Evolutionary conservation across 2,329 filamentous ascomycete species (phyloP).

Genomic region (Pseudopithomyces chartarum): DNA sequence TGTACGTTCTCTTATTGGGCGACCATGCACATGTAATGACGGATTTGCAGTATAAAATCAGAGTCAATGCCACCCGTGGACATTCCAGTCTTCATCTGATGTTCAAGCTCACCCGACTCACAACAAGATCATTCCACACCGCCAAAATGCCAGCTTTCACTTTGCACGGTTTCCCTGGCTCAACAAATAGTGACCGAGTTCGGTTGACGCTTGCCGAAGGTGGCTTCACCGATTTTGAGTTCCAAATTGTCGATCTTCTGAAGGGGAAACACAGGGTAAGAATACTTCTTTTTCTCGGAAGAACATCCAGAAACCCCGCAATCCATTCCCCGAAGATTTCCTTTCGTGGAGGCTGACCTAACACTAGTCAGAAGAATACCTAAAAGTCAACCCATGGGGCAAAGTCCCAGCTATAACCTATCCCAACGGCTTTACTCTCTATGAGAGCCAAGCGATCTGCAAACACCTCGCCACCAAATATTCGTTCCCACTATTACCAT

Average conservation of each 20-base stretch:
- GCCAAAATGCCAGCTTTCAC: slow-evolving; percentile 27
- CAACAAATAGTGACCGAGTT: slow-evolving; percentile 24
- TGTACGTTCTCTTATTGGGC: too few species aligned
- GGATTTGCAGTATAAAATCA: slow-evolving; percentile 10
- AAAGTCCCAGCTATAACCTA: slow-evolving; percentile 38
- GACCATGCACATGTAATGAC: too few species aligned
- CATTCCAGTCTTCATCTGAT: slow-evolving; percentile 2
- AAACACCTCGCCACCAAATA: slow-evolving; percentile 54
- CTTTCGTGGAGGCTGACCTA: slow-evolving; percentile 7
- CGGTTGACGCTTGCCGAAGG: slow-evolving; percentile 28
- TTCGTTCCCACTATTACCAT: slow-evolving; percentile 51
- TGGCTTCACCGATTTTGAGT: slow-evolving; percentile 24
- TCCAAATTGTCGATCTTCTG: slow-evolving; percentile 18
- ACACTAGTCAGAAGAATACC: slow-evolving; percentile 22
- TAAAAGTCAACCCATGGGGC: slow-evolving; percentile 24
- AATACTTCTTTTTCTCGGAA: slow-evolving; percentile 4
- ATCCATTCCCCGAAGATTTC: background rate
- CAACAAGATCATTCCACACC: slow-evolving; percentile 15
- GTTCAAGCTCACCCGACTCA: slow-evolving; percentile 10
- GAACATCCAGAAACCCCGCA: background rate
- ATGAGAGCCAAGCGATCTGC: slow-evolving; percentile 54
- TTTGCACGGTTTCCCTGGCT: slow-evolving; percentile 21
- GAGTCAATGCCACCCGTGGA: slow-evolving; percentile 8
- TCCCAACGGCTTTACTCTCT: slow-evolving; percentile 48
- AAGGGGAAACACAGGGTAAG: slow-evolving; percentile 18